Evolutionary conservation across 73 alveolate species (phyloP), one percentile per base, ranked within the genome.

Genomic region (Paramecium caudatum): DNA sequence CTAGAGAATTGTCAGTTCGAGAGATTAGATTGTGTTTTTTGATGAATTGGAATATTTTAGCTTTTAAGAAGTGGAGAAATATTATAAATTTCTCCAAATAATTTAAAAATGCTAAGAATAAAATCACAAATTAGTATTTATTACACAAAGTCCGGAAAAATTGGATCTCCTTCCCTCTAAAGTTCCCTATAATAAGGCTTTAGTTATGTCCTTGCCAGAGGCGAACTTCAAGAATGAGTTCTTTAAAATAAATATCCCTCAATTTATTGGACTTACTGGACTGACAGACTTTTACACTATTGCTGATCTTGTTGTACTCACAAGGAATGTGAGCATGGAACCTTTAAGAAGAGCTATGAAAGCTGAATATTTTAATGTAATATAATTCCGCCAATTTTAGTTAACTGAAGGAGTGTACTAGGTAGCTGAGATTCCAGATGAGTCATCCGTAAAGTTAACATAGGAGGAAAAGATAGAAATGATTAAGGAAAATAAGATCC

Each of bases 31-130:
- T 6, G 80, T 55, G 23, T 55, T 55, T 55, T 55, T 55, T 55
- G 80, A 55, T 21, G 80, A 55, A 0, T 55, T 55, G 46, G 80
- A 55, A 55, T 55, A 55, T 55, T 55, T 55, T 55, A 55, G 80
- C 30, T 55, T 19, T 55, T 37, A 27, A 0, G 1, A 55, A 55
- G 12, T 27, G 80, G 80, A 55, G 80, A 55, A 55, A 55, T 55
- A 55, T 55, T 55, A 55, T 55, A 55, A 55, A 55, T 55, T 55
- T 0, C 23, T 55, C n/a, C 46, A 55, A 21, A 5, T 55, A 27
- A 2, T 55, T 9, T 27, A 55, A 43, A 55, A 27, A 55, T 55
- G 80, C 30, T 55, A 55, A 9, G 80, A 55, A 23, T 23, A 55
- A 27, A 43, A 55, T 8, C 80, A 55, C 13, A 55, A 55, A 55